phyloP scores from a whole-genome alignment of 805 yeast species.

The Kuraishia hungarica region DNA sequence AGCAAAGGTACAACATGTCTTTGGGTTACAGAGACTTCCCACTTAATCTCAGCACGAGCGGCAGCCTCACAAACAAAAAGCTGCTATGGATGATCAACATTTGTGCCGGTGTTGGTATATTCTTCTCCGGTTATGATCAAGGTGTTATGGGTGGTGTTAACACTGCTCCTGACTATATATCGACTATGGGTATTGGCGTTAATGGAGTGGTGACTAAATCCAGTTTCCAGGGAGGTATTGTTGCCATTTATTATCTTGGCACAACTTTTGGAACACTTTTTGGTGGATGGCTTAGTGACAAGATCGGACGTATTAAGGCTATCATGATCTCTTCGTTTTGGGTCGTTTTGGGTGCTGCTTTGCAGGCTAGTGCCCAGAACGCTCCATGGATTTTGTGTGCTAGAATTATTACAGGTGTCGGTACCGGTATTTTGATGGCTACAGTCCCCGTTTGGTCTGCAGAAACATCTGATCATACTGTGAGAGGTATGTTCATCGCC shows the following conservation, averaged over 20 bases:
- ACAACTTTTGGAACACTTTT: slow-evolving; percentile 33
- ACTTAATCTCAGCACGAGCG: background rate
- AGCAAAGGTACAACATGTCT: background rate
- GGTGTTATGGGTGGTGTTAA: slow-evolving; percentile 42
- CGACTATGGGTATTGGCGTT: slow-evolving; percentile 15
- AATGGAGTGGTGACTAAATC: slow-evolving; percentile 26
- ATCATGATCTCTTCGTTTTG: slow-evolving; percentile 25
- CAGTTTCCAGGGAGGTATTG: slow-evolving; percentile 39
- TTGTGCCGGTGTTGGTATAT: slow-evolving; percentile 17
- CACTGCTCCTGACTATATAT: slow-evolving; percentile 13
- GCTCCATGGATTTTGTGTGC: slow-evolving; percentile 35
- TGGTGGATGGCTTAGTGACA: slow-evolving; percentile 28
- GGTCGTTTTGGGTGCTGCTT: slow-evolving; percentile 26
- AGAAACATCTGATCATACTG: slow-evolving; percentile 29
- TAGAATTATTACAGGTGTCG: slow-evolving; percentile 34
- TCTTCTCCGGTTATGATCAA: slow-evolving; percentile 43
- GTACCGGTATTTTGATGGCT: slow-evolving; percentile 35
- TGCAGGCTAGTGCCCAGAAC: slow-evolving; percentile 21
- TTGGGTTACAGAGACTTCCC: background rate
- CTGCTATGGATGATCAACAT: background rate
- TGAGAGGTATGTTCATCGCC: slow-evolving; percentile 29
- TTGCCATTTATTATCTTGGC: slow-evolving; percentile 41
- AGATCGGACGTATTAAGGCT: slow-evolving; percentile 27
- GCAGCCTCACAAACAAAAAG: background rate
- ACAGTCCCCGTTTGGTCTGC: slow-evolving; percentile 40